Percentiles rank a stretch among this genome's conserved stretches.
Conservation (phyloP, 169 alveolate genomes). For the Blepharisma undulans region DNA sequence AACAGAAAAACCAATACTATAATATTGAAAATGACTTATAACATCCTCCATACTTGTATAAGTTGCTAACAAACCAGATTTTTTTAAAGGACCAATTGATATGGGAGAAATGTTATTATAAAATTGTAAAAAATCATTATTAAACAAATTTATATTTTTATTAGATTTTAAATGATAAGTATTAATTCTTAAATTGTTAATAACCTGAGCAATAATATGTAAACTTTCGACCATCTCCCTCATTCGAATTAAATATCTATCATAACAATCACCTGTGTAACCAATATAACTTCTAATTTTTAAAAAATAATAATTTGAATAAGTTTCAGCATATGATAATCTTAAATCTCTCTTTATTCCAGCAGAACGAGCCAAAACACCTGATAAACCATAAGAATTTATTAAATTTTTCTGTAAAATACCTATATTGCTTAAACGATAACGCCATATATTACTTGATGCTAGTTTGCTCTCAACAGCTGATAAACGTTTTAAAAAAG, state of each 20-base stretch:
- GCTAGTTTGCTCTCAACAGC: constrained; percentile 11
- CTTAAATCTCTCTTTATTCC: constrained; percentile 52
- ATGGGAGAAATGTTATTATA: not conserved
- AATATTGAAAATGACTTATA: constrained; percentile 54
- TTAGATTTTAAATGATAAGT: not conserved
- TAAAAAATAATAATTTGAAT: constrained; percentile 43
- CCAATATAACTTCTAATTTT: constrained; percentile 51
- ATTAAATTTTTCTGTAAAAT: not conserved
- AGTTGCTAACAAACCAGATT: not conserved
- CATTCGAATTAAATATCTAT: constrained; percentile 53
- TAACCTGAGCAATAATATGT: constrained; percentile 44
- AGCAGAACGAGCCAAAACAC: constrained; percentile 42
- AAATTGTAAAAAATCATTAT: not conserved
- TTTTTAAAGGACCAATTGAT: not conserved
- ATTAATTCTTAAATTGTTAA: constrained; percentile 8
- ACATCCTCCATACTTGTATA: constrained; percentile 48
- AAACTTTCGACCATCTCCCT: constrained; percentile 57
- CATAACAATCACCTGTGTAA: constrained; percentile 51
- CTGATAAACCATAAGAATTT: constrained; percentile 31
- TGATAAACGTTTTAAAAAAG: constrained; percentile 15
- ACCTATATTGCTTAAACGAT: constrained; percentile 50
- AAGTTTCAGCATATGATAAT: constrained; percentile 37
- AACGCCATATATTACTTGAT: constrained; percentile 42
- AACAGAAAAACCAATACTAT: constrained; percentile 46
- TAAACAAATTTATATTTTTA: no score